Evolutionary conservation across 148 eudicot genomes (phyloP).

Genomic region (Arctostaphylos glauca): DNA sequence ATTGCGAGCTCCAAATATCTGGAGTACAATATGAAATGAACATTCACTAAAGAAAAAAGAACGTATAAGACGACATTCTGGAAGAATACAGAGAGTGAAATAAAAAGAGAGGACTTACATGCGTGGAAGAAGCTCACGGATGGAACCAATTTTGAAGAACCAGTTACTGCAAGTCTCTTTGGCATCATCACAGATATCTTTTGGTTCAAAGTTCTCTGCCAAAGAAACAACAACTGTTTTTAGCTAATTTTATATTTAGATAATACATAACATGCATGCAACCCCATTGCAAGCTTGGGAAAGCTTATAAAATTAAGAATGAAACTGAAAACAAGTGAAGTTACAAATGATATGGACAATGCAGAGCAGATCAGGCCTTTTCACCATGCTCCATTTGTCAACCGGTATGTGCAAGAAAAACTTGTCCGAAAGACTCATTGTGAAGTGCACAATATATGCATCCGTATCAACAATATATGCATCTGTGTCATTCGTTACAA

Average conservation of each 20-base stretch:
- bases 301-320: not conserved
- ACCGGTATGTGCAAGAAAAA: not conserved
- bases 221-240: constrained; percentile 18
- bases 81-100: constrained; percentile 7
- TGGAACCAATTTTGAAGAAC: constrained; percentile 73
- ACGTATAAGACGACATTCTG: not conserved
- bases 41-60: constrained; percentile 7
- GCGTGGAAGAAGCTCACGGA: constrained; percentile 79
- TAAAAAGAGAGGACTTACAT: constrained; percentile 43
- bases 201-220: constrained; percentile 59
- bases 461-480: not conserved
- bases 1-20: constrained; percentile 82
- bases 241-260: constrained; percentile 13
- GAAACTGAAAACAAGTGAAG: not conserved
- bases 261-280: not conserved
- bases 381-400: constrained; percentile 9
- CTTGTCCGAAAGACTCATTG: not conserved
- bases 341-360: not conserved
- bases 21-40: constrained; percentile 18
- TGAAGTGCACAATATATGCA: not conserved
- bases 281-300: not conserved
- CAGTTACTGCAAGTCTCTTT: constrained; percentile 78
- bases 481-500: not conserved
- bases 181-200: constrained; percentile 55
- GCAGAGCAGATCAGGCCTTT: not conserved